Evolutionary conservation across 257 asterid species (phyloP).

Genomic region (Solanum microdontum): DNA sequence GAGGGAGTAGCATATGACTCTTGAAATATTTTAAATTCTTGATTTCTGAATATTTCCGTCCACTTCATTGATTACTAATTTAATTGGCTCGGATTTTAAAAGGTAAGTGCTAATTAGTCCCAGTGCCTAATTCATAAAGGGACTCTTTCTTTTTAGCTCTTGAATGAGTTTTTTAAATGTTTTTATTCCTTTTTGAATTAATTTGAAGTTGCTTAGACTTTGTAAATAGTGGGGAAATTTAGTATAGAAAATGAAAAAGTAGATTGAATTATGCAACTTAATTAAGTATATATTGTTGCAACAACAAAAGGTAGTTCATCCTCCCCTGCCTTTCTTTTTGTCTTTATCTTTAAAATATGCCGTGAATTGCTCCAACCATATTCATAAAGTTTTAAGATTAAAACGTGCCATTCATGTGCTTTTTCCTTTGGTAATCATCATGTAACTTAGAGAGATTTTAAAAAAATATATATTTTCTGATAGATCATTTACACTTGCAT

Average conservation of each 20-base stretch:
- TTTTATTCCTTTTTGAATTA: not conserved
- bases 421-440: not conserved
- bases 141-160: not conserved
- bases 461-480: not conserved
- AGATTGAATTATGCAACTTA: not conserved
- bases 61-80: not conserved
- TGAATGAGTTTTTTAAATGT: not conserved
- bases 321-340: not conserved
- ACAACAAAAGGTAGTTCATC: not conserved
- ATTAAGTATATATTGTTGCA: not conserved
- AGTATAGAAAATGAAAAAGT: not conserved
- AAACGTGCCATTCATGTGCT: not conserved
- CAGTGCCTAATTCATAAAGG: not conserved
- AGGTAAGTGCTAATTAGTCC: not conserved
- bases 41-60: fast-evolving
- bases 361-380: not conserved
- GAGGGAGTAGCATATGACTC: not conserved
- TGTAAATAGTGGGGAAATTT: not conserved
- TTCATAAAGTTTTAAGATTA: not conserved
- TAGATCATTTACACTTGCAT: not conserved
- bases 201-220: not conserved
- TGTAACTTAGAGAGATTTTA: not conserved
- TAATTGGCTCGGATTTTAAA: fast-evolving
- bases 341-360: not conserved
- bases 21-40: not conserved